Evolutionary conservation across 768 basidiomycete species (phyloP).

Genomic region (Boletus barrowsii): DNA sequence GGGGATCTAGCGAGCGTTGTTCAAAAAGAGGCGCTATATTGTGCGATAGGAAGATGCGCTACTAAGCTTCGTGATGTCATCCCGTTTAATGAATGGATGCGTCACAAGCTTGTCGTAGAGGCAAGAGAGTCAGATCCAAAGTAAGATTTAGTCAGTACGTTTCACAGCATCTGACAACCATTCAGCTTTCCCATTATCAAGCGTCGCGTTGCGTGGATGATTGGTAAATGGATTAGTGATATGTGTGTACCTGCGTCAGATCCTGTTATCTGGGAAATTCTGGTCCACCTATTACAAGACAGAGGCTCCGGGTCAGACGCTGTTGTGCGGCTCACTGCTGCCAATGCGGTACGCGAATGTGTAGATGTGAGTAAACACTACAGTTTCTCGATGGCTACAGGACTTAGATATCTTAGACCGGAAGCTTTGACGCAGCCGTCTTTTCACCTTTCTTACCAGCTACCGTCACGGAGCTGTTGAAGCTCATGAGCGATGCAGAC

Average conservation of each 20-base stretch:
- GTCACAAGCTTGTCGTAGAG: slow-evolving; percentile 56
- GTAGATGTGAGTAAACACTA: slow-evolving; percentile 64
- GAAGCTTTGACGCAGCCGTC: slow-evolving; percentile 55
- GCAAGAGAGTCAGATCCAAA: slow-evolving; percentile 55
- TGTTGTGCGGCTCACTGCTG: slow-evolving; percentile 85
- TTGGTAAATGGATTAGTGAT: slow-evolving; percentile 85
- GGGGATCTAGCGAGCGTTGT: slow-evolving; percentile 57
- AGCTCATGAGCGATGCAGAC: slow-evolving; percentile 68
- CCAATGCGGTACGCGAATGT: slow-evolving; percentile 74
- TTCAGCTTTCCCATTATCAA: slow-evolving; percentile 86
- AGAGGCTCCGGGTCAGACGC: slow-evolving; percentile 69
- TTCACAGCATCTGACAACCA: slow-evolving; percentile 6
- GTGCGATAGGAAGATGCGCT: slow-evolving; percentile 84
- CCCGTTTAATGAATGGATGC: slow-evolving; percentile 69
- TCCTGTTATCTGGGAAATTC: slow-evolving; percentile 72
- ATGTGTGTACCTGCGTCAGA: slow-evolving; percentile 58
- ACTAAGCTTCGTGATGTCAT: slow-evolving; percentile 57
- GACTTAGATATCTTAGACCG: slow-evolving; percentile 42
- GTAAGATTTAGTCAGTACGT: slow-evolving; percentile 35
- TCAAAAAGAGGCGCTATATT: slow-evolving; percentile 85
- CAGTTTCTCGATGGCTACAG: neutral
- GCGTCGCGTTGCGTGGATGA: slow-evolving; percentile 91
- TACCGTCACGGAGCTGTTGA: slow-evolving; percentile 63
- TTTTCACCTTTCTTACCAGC: slow-evolving; percentile 70
- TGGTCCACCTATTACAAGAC: slow-evolving; percentile 73